These are phyloP conservation scores for Epichloe sibirici DNA, from an alignment of 2,329 filamentous ascomycete genomes.

Conservation along the genomic window DNA sequence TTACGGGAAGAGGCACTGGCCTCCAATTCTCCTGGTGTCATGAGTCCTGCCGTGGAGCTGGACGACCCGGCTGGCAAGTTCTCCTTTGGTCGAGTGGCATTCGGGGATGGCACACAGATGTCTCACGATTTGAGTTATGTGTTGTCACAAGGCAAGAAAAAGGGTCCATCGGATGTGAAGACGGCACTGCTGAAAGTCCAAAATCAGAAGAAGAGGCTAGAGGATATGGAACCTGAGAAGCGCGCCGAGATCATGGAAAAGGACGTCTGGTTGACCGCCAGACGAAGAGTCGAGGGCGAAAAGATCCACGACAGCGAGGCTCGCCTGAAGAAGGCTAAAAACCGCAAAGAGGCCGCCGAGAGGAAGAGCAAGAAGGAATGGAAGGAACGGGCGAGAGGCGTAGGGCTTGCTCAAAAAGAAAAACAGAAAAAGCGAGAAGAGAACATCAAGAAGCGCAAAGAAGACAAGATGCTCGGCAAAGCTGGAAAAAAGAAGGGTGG, in stretches of 20 bases:
- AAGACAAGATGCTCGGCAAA: constrained; percentile 53
- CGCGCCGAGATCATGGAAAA: constrained; percentile 83
- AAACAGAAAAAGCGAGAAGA: constrained; percentile 74
- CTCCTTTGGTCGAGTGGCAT: constrained; percentile 83
- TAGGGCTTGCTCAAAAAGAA: constrained; percentile 64
- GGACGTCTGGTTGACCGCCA: constrained; percentile 84
- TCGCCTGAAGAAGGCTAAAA: constrained; percentile 84
- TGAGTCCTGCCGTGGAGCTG: constrained; percentile 42
- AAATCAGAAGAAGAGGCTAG: constrained; percentile 72
- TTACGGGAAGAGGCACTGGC: constrained; percentile 52
- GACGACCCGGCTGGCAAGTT: constrained; percentile 54
- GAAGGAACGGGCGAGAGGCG: constrained; percentile 58
- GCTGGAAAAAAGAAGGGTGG: constrained; percentile 47
- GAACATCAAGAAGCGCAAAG: constrained; percentile 60
- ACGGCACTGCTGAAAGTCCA: constrained; percentile 78
- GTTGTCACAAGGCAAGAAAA: constrained; percentile 45
- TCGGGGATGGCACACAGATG: constrained; percentile 71
- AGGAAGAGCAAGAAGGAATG: constrained; percentile 87
- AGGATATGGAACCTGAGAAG: constrained; percentile 65
- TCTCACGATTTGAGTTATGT: constrained; percentile 60
- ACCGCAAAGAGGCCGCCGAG: constrained; percentile 83
- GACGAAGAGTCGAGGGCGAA: constrained; percentile 80
- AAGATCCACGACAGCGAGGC: constrained; percentile 77
- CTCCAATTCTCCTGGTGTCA: constrained; percentile 47
- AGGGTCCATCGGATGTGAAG: constrained; percentile 73